These are phyloP conservation scores for Fusarium proliferatum DNA, from an alignment of 2,329 filamentous ascomycete species.

Conservation along the genomic window DNA sequence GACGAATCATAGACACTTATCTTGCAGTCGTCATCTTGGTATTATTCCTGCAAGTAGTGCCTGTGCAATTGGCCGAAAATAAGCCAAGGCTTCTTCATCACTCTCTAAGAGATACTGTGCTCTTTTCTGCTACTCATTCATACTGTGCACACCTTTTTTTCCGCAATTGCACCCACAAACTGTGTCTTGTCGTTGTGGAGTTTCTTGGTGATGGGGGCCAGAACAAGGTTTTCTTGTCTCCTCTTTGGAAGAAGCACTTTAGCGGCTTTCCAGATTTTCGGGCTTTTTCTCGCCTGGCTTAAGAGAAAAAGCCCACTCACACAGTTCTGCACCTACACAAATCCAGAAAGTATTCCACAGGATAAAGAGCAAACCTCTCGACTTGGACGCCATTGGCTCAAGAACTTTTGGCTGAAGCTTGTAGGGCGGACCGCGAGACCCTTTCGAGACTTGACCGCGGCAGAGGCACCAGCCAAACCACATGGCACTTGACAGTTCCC, in stretches of 20 bases:
- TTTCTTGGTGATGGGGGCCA: constrained; percentile 15
- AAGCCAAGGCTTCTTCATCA: constrained; percentile 17
- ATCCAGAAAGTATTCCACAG: constrained; percentile 5
- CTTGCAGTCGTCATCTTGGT: constrained; percentile 23
- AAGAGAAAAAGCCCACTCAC: constrained; percentile 33
- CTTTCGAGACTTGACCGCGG: constrained; percentile 27
- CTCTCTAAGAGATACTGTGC: not conserved
- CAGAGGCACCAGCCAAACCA: constrained; percentile 37
- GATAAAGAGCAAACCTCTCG: constrained; percentile 20
- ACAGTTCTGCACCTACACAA: constrained; percentile 19
- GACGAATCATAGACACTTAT: constrained; percentile 1
- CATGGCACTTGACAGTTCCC: constrained; percentile 29
- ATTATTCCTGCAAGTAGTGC: constrained; percentile 18
- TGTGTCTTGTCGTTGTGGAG: constrained; percentile 26
- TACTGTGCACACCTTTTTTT: constrained; percentile 35
- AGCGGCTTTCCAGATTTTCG: constrained; percentile 16
- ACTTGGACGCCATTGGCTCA: constrained; percentile 20
- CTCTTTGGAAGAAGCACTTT: constrained; percentile 23
- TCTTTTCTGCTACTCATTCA: constrained; percentile 7
- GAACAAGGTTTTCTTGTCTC: constrained; percentile 26
- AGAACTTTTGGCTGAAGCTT: constrained; percentile 23
- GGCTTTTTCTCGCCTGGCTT: constrained; percentile 2
- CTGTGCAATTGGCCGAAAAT: constrained; percentile 15
- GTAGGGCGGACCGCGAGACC: constrained; percentile 11
- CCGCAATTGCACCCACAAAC: not conserved